phyloP scores from a whole-genome alignment of 1,284 basidiomycete species.

The Sanghuangporus baumii region DNA sequence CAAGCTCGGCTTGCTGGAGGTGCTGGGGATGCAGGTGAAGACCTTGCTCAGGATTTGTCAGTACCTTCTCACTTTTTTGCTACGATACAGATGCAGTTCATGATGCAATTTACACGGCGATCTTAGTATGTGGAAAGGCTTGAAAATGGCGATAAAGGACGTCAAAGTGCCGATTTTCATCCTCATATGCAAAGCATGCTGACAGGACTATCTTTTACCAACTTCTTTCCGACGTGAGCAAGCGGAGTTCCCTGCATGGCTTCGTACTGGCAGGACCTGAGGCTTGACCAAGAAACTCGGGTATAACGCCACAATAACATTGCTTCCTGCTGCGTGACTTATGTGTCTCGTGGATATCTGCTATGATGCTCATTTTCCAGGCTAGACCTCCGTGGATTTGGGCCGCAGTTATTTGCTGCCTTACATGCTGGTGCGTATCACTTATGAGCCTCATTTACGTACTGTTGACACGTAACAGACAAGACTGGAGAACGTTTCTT shows the following conservation, averaged over 20 bases:
- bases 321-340: conserved; percentile 27
- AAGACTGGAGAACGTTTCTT: conserved; percentile 62
- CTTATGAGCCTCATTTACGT: background rate
- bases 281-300: conserved; percentile 33
- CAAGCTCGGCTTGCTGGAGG: conserved; percentile 41
- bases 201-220: conserved; percentile 34
- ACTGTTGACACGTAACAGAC: conserved; percentile 30
- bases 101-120: background rate
- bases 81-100: background rate
- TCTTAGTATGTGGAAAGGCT: conserved; percentile 20
- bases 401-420: conserved; percentile 46
- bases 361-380: background rate
- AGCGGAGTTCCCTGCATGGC: conserved; percentile 11
- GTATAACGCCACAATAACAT: conserved; percentile 28
- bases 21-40: conserved; percentile 32
- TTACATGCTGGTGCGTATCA: conserved; percentile 51
- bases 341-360: background rate
- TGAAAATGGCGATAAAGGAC: conserved; percentile 29
- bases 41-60: conserved; percentile 27
- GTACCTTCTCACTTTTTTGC: background rate
- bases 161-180: conserved; percentile 31
- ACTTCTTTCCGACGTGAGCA: conserved; percentile 29
- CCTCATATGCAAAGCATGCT: conserved; percentile 19
- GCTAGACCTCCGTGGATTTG: conserved; percentile 60
- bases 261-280: conserved; percentile 23